Conservation (phyloP, 192 early-diverging fungal species). For the Diversispora epigaea region DNA sequence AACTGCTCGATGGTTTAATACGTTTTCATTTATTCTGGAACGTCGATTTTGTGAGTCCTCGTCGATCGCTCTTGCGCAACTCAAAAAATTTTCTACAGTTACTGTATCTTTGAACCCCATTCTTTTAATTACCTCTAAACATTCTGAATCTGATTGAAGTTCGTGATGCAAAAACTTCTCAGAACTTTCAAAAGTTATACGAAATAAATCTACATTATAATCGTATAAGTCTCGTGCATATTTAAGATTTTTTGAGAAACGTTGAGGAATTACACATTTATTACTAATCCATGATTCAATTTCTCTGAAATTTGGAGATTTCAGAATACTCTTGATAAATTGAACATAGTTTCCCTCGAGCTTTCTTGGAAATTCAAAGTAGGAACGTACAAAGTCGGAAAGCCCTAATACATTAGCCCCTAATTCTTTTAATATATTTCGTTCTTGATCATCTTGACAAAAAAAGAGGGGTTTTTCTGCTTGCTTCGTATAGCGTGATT, state of each 20-base stretch:
- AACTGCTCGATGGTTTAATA: background rate
- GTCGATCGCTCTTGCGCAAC: background rate
- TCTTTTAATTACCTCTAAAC: background rate
- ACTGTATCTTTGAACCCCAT: background rate
- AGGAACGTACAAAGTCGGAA: background rate
- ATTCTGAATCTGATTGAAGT: background rate
- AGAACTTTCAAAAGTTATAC: background rate
- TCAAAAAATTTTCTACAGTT: background rate
- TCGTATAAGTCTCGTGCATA: background rate
- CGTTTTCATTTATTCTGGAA: background rate
- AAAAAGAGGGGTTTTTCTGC: background rate
- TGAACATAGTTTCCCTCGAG: background rate
- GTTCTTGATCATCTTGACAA: background rate
- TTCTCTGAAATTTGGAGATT: background rate
- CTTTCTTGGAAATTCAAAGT: background rate
- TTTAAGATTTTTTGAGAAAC: background rate
- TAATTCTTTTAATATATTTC: background rate
- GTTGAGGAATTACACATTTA: background rate
- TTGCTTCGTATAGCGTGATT: background rate
- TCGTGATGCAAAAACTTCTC: background rate
- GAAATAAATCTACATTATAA: background rate
- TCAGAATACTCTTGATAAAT: background rate
- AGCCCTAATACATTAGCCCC: background rate
- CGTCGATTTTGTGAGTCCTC: background rate
- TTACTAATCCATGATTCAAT: background rate